These are phyloP conservation scores for Truncatella angustata DNA, from an alignment of 2,329 filamentous ascomycete species.

Conservation along the genomic window DNA sequence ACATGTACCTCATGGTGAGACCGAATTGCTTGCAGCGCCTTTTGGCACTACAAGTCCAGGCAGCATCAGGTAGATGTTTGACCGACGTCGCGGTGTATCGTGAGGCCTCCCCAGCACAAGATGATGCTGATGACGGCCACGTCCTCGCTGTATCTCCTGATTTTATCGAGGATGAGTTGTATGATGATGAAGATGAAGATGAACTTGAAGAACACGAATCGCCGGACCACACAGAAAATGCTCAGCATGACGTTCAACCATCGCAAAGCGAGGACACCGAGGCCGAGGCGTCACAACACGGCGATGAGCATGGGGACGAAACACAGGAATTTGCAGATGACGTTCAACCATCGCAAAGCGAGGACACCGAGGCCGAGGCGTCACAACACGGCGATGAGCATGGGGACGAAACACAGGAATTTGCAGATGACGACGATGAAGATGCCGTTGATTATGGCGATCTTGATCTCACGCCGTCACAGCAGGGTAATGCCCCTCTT, in stretches of 20 bases:
- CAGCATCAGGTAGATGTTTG: constrained; percentile 27
- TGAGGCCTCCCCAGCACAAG: background rate
- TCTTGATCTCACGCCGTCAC: constrained; percentile 19
- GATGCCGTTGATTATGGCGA: constrained; percentile 18
- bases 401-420: constrained; percentile 12
- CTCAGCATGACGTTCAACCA: too few species aligned
- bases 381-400: constrained; percentile 23
- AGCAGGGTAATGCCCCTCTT: constrained; percentile 25
- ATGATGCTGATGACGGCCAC: background rate
- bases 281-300: constrained; percentile 13
- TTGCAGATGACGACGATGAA: constrained; percentile 9
- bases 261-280: too few species aligned
- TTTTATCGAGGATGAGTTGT: constrained; percentile 3
- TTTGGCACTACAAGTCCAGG: constrained; percentile 28
- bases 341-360: too few species aligned
- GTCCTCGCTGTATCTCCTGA: background rate
- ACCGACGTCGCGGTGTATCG: constrained; percentile 31
- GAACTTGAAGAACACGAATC: background rate
- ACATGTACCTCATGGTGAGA: constrained; percentile 29
- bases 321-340: constrained; percentile 6
- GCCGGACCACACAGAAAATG: background rate
- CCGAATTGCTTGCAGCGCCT: constrained; percentile 30
- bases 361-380: background rate
- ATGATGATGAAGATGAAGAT: constrained; percentile 4
- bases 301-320: constrained; percentile 21